Conservation (phyloP, 2,329 filamentous ascomycete species). For the Rhexocercosporidium sp. region DNA sequence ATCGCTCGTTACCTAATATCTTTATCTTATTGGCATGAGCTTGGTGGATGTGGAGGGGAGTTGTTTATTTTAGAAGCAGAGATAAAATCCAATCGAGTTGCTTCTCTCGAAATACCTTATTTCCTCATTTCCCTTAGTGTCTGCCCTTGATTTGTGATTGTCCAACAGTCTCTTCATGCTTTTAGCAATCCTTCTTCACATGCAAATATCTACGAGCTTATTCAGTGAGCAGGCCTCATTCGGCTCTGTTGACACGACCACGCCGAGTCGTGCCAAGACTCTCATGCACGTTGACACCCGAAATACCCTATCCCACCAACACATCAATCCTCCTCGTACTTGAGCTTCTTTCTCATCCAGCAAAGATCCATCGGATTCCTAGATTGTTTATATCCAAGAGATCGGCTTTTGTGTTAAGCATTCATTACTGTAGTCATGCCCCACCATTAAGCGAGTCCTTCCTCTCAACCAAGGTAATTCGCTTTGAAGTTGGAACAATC, state of each 20-base stretch:
- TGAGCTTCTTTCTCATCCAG: too few species aligned
- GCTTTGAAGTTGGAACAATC: too few species aligned
- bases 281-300: background rate
- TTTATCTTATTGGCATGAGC: background rate
- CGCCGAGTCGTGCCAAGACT: background rate
- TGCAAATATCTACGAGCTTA: background rate
- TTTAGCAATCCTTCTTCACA: background rate
- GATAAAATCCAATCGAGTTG: constrained; percentile 13
- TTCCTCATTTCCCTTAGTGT: background rate
- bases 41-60: background rate
- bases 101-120: constrained; percentile 1
- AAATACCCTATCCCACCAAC: background rate
- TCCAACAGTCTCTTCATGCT: too few species aligned
- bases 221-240: background rate
- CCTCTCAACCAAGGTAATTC: too few species aligned
- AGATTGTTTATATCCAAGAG: too few species aligned
- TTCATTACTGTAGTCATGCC: too few species aligned
- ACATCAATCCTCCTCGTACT: background rate
- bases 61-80: background rate
- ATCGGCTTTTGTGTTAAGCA: too few species aligned
- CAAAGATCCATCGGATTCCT: too few species aligned
- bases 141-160: background rate
- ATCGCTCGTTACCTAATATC: background rate
- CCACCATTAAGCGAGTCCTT: too few species aligned
- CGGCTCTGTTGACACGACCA: background rate